Evolutionary conservation across 108 stramenopile species (phyloP).

Genomic region (Cyclotella baltica): DNA sequence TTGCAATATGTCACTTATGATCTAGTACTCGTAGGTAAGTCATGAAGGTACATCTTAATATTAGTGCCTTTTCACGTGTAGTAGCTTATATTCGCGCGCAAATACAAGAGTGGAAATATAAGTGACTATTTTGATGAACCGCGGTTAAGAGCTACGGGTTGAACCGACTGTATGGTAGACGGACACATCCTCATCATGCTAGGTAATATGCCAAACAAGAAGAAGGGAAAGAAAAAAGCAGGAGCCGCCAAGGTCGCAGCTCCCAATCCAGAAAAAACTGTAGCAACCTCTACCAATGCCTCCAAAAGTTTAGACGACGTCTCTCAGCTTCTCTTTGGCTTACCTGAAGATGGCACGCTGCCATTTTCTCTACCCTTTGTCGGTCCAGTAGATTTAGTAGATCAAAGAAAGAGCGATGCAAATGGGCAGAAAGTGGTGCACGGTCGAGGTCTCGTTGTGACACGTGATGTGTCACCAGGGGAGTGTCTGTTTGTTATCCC

Average conservation of each 20-base stretch:
- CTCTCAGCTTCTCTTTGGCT: conserved; percentile 36
- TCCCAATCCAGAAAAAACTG: neutral
- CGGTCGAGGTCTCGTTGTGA: conserved; percentile 67
- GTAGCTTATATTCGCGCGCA: too few species aligned
- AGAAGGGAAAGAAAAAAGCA: conserved; percentile 35
- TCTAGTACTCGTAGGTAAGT: too few species aligned
- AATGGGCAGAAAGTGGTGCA: conserved; percentile 8
- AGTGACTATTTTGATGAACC: neutral
- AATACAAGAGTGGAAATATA: neutral
- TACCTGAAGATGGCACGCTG: neutral
- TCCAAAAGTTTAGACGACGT: conserved; percentile 17
- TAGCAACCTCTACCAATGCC: neutral
- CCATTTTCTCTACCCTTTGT: conserved; percentile 31
- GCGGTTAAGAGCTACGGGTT: too few species aligned
- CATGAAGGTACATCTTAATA: too few species aligned
- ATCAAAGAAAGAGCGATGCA: conserved; percentile 6
- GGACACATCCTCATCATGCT: neutral
- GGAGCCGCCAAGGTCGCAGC: neutral
- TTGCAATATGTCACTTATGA: too few species aligned
- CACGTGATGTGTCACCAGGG: conserved; percentile 63
- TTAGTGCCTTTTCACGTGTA: too few species aligned
- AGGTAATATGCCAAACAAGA: conserved; percentile 13
- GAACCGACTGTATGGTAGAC: neutral
- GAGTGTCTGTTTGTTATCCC: conserved; percentile 76
- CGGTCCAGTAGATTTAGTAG: conserved; percentile 36